Conservation (phyloP, 345 rosid genomes). For the Mallotus nudiflorus region DNA sequence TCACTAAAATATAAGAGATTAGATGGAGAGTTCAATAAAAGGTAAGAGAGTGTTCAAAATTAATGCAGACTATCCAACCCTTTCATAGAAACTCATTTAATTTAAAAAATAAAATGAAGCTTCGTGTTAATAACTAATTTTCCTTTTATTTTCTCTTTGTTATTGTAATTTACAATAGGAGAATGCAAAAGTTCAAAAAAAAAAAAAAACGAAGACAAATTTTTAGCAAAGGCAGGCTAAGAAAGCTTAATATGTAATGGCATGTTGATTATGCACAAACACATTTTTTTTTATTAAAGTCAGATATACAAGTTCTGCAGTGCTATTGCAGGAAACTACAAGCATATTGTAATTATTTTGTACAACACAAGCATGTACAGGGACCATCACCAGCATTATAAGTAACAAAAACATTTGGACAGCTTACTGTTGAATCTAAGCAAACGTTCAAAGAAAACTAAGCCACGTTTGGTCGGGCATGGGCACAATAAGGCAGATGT, state of each 20-base stretch:
- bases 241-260: not conserved
- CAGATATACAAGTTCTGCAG: too few species aligned
- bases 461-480: not conserved
- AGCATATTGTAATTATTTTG: not conserved
- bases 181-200: too few species aligned
- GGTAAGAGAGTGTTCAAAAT: not conserved
- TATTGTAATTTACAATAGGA: too few species aligned
- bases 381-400: not conserved
- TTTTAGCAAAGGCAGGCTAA: too few species aligned
- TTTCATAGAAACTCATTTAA: not conserved
- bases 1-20: not conserved
- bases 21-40: not conserved
- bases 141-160: too few species aligned
- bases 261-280: not conserved
- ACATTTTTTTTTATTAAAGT: too few species aligned
- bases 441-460: not conserved
- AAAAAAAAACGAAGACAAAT: too few species aligned
- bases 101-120: too few species aligned
- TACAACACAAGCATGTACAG: not conserved
- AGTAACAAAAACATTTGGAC: not conserved
- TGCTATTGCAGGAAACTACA: not conserved
- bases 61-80: not conserved
- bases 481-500: too few species aligned
- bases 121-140: too few species aligned
- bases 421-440: not conserved